Percentiles rank a stretch among this genome's conserved stretches.
phyloP scores from a whole-genome alignment of 208 protist species.

The Trypanosoma melophagium region DNA sequence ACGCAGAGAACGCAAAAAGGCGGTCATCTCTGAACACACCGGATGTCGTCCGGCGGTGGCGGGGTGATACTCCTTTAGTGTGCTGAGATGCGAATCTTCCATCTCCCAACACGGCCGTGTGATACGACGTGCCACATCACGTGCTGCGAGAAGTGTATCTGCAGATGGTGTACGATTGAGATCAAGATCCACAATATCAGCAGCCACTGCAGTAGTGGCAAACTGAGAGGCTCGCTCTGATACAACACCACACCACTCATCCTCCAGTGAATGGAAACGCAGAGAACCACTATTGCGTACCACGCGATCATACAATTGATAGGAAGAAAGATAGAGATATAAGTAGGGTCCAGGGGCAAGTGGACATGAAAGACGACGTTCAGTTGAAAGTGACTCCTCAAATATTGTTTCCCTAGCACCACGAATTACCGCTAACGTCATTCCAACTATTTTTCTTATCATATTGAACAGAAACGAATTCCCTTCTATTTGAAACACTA shows the following conservation, averaged over 20 bases:
- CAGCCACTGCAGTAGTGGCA: conserved; percentile 34
- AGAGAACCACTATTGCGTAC: conserved; percentile 10
- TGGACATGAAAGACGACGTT: conserved; percentile 53
- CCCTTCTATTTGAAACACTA: conserved; percentile 84
- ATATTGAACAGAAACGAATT: conserved; percentile 88
- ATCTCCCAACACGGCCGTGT: conserved; percentile 36
- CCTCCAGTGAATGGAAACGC: conserved; percentile 34
- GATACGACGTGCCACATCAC: conserved; percentile 36
- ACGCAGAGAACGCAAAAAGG: conserved; percentile 69
- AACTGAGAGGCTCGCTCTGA: conserved; percentile 40
- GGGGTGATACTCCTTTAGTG: conserved; percentile 62
- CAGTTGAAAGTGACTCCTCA: conserved; percentile 49
- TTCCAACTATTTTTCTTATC: conserved; percentile 86
- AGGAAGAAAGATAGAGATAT: conserved; percentile 66
- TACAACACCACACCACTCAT: conserved; percentile 55
- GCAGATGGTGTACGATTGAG: conserved; percentile 55
- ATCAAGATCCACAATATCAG: conserved; percentile 70
- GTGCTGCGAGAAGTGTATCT: conserved; percentile 51
- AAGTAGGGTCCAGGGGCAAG: conserved; percentile 75
- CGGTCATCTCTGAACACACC: conserved; percentile 62
- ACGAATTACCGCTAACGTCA: conserved; percentile 62
- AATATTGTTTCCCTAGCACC: conserved; percentile 51
- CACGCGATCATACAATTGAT: conserved; percentile 57
- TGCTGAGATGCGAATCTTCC: conserved; percentile 52
- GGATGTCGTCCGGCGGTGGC: conserved; percentile 18